Evolutionary conservation across 2,329 filamentous ascomycete genomes (phyloP).

Genomic region (Seiridium cupressi): DNA sequence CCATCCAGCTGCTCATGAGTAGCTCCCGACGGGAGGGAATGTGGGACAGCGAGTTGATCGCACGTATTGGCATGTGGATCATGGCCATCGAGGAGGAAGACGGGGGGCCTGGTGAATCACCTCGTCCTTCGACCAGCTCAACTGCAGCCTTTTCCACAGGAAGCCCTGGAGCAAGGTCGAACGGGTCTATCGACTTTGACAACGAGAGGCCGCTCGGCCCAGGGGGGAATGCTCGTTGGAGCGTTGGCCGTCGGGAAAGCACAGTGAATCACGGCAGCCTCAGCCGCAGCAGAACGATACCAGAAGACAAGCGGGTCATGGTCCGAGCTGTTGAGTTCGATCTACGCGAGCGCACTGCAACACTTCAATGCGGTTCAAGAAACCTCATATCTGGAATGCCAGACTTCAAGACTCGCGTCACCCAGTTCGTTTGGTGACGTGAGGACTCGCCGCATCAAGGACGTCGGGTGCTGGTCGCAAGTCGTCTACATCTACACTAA

Average conservation of each 20-base stretch:
- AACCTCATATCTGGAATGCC: conserved; percentile 43
- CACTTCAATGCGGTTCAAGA: conserved; percentile 52
- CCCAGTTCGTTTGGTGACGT: conserved; percentile 45
- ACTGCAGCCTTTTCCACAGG: conserved; percentile 21
- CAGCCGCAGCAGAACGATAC: conserved; percentile 33
- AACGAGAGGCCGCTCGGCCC: conserved; percentile 36
- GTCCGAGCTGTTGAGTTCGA: conserved; percentile 57
- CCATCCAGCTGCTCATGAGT: conserved; percentile 58
- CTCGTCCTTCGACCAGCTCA: conserved; percentile 26
- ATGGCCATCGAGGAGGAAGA: conserved; percentile 53
- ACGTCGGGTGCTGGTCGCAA: conserved; percentile 1
- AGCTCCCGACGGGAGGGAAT: conserved; percentile 65
- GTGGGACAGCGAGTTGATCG: conserved; percentile 64
- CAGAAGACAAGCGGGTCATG: conserved; percentile 55
- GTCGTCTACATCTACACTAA: not conserved
- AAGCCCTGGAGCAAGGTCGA: conserved; percentile 19
- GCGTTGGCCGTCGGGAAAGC: conserved; percentile 22
- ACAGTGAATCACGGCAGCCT: conserved; percentile 14
- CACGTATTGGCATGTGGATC: conserved; percentile 55
- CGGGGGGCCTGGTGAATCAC: conserved; percentile 22
- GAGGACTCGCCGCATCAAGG: not conserved
- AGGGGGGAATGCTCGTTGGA: conserved; percentile 44
- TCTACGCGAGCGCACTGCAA: conserved; percentile 47
- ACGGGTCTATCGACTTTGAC: conserved; percentile 31
- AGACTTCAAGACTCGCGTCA: conserved; percentile 46